Conservation (phyloP, 305 asterid genomes). For the Fraxinus angustifolia region DNA sequence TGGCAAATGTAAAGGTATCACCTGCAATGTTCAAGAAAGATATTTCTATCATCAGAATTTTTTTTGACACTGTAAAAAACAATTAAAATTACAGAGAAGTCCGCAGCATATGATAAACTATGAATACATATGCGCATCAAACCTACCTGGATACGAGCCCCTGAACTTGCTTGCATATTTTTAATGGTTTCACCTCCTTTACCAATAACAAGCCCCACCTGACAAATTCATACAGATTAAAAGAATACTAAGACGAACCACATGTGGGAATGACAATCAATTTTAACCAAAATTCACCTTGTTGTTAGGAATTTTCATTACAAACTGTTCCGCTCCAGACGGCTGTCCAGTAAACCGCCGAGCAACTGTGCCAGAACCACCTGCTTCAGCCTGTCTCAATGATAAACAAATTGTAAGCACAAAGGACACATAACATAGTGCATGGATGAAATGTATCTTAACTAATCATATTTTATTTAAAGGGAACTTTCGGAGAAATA, state of each 20-base stretch:
- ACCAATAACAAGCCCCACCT: constrained; percentile 98
- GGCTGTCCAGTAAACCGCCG: constrained; percentile 64
- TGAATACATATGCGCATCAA: background rate
- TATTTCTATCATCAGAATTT: background rate
- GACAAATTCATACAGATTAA: constrained; percentile 13
- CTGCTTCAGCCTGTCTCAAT: constrained; percentile 50
- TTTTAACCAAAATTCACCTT: constrained; percentile 32
- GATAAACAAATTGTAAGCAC: constrained; percentile 21
- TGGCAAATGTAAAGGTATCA: background rate
- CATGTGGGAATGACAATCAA: background rate
- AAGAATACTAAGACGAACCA: background rate
- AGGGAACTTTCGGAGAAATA: background rate
- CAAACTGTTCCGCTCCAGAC: constrained; percentile 70
- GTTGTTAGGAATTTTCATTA: constrained; percentile 57
- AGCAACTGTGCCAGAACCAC: constrained; percentile 71
- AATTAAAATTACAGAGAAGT: background rate
- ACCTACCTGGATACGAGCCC: constrained; percentile 91
- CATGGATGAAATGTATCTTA: background rate
- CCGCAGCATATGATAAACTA: background rate
- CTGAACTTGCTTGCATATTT: constrained; percentile 81
- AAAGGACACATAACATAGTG: background rate
- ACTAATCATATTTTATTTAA: background rate
- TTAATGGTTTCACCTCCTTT: constrained; percentile 98
- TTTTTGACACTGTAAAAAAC: background rate
- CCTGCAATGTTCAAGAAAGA: background rate